Base-by-base conservation (phyloP, 2,329 filamentous ascomycete genomes). In the Clathrospora elynae region DNA sequence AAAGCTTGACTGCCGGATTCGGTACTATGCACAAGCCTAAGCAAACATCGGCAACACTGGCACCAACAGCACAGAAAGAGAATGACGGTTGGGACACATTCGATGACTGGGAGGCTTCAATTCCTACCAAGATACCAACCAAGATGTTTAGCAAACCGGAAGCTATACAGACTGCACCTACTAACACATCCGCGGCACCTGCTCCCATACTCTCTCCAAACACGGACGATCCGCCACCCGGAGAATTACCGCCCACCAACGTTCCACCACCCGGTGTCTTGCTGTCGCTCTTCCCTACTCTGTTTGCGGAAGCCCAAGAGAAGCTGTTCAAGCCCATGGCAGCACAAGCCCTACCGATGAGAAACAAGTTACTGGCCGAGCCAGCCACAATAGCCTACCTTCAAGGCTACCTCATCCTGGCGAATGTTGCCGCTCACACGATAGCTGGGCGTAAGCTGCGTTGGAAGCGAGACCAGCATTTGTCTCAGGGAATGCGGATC, bases 401-500 rank as follows among this genome's bases (percentile, higher is more conserved):
- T 1, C 74, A 75, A 35, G 81, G 78, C 17, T 88, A 87, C 52
- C 70, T 90, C 3, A 55, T 74, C 75, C 44, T 89, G 4, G 81
- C 80, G 0, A 78, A 77, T 2, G 87, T 90, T 8, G 84, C 86
- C 16, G 88, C 83, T n/a, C 86, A 86, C 30, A 80, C 96, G 35
- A 84, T 96, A 43, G 87, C 88, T 1, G 92, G 91, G 8, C 85
- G 92, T 44, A 90, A 88, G 61, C 75, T 87, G 36, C 86, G 92
- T 42, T 97, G 92, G 92, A 92, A 95, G 66, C 82, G 92, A 39
- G 92, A 97, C 70, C 86, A 83, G 49, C 84, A 90, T 49, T 76
- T 97, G 9, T 82, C 88, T 1, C 90, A 96, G 68, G 85, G 86
- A 62, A 96, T 95, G 88, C 84, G 87, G 42, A 95, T 97, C 49